phyloP scores from a whole-genome alignment of 768 basidiomycete genomes.

The Suillus discolor region DNA sequence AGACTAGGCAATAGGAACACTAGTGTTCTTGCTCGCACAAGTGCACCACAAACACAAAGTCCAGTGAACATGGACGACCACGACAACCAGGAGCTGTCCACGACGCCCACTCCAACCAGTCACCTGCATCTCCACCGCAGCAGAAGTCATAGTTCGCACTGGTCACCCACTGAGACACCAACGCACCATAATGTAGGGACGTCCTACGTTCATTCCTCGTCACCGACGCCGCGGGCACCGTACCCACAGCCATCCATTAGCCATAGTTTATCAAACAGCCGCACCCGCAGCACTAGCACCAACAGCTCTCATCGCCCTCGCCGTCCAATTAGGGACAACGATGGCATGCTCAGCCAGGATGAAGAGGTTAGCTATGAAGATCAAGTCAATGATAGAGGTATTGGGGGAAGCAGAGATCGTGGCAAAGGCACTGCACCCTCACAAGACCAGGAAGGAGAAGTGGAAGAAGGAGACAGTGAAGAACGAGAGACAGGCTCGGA shows the following conservation, averaged over 20 bases:
- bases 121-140: conserved; percentile 40
- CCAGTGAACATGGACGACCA: conserved; percentile 33
- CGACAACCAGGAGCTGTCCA: conserved; percentile 34
- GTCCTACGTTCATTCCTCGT: conserved; percentile 57
- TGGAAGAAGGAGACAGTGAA: conserved; percentile 42
- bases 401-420: conserved; percentile 26
- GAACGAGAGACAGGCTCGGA: conserved; percentile 19
- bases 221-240: conserved; percentile 50
- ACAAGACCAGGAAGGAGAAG: conserved; percentile 38
- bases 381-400: conserved; percentile 32
- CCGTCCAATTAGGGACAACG: conserved; percentile 49
- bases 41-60: neutral
- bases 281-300: conserved; percentile 62
- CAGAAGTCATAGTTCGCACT: conserved; percentile 57
- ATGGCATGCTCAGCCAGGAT: conserved; percentile 50
- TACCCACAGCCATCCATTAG: conserved; percentile 44
- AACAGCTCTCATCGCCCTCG: conserved; percentile 56
- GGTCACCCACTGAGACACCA: conserved; percentile 60
- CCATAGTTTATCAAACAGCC: conserved; percentile 50
- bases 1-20: neutral
- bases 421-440: conserved; percentile 48
- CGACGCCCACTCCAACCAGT: conserved; percentile 48
- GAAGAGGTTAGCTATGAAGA: conserved; percentile 42
- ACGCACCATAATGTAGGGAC: conserved; percentile 70
- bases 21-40: neutral